Evolutionary conservation across 345 rosid genomes (phyloP).

Genomic region (Linum trigynum): DNA sequence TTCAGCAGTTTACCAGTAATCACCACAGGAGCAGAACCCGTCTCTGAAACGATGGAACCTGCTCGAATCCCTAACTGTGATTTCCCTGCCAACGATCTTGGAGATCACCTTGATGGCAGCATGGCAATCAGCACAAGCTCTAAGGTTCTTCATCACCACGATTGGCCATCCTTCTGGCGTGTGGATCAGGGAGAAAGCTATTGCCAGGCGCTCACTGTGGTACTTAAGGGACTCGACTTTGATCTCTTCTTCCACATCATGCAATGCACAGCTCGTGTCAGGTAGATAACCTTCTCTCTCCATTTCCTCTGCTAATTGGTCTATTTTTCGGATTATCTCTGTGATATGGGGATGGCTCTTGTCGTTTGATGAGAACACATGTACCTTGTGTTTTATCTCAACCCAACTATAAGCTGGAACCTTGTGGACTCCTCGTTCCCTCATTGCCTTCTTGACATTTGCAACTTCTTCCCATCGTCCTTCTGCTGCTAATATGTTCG

Average conservation of each 20-base stretch:
- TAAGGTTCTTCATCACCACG: slow-evolving; percentile 72
- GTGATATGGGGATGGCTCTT: slow-evolving; percentile 42
- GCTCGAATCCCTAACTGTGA: slow-evolving; percentile 75
- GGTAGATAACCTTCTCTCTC: slow-evolving; percentile 65
- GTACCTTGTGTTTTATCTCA: slow-evolving; percentile 51
- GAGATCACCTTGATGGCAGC: slow-evolving; percentile 77
- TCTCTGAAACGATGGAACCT: slow-evolving; percentile 81
- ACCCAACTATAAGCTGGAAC: slow-evolving; percentile 79
- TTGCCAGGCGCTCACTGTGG: slow-evolving; percentile 75
- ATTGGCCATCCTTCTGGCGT: slow-evolving; percentile 67
- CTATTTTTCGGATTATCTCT: slow-evolving; percentile 46
- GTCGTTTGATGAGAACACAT: slow-evolving; percentile 60
- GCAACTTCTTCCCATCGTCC: slow-evolving; percentile 67
- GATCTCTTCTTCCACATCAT: slow-evolving; percentile 45
- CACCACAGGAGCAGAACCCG: slow-evolving; percentile 68
- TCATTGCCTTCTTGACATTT: slow-evolving; percentile 68
- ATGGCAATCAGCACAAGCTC: slow-evolving; percentile 84
- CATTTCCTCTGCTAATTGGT: slow-evolving; percentile 42
- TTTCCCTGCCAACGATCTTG: slow-evolving; percentile 63
- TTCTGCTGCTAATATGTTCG: slow-evolving; percentile 66
- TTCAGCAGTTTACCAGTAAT: slow-evolving; percentile 51
- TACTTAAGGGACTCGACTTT: slow-evolving; percentile 65
- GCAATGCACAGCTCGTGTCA: slow-evolving; percentile 61
- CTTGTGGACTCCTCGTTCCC: slow-evolving; percentile 64
- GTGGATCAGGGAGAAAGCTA: slow-evolving; percentile 72